These are phyloP conservation scores for Clonostachys solani DNA, from an alignment of 2,329 filamentous ascomycete genomes.

Conservation along the genomic window DNA sequence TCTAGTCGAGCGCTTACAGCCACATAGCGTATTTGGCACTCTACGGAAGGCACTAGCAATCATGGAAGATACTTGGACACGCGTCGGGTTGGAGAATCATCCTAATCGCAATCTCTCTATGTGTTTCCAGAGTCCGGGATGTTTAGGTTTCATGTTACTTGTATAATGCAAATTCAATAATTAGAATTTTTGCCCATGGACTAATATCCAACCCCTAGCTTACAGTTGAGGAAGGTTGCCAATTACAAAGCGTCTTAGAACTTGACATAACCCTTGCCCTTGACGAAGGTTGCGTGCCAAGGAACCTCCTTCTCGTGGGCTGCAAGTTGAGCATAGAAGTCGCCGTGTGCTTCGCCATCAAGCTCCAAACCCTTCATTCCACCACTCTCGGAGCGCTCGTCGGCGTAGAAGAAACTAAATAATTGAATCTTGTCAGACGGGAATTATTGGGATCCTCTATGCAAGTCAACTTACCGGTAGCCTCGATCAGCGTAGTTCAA, in stretches of 20 bases:
- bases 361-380: conserved; percentile 15
- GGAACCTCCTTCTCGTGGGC: conserved; percentile 31
- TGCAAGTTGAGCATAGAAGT: conserved; percentile 32
- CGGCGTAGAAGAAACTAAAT: conserved; percentile 45
- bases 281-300: conserved; percentile 40
- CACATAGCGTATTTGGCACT: not conserved
- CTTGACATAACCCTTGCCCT: conserved; percentile 32
- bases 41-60: not conserved
- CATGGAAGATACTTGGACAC: not conserved
- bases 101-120: too few relatives aligned
- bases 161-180: too few relatives aligned
- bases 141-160: too few relatives aligned
- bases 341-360: conserved; percentile 32
- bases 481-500: too few relatives aligned
- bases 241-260: conserved; percentile 10
- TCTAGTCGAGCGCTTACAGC: not conserved
- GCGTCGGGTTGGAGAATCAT: too few relatives aligned
- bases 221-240: too few relatives aligned
- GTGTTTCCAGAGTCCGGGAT: too few relatives aligned
- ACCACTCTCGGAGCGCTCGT: conserved; percentile 39
- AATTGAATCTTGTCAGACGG: not conserved
- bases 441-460: too few relatives aligned
- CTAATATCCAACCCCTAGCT: too few relatives aligned
- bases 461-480: too few relatives aligned
- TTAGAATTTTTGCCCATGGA: too few relatives aligned